Evolutionary conservation across 1,139 yeast genomes (phyloP), one percentile per base, ranked within the genome.

Genomic region (Yarrowia galli): DNA sequence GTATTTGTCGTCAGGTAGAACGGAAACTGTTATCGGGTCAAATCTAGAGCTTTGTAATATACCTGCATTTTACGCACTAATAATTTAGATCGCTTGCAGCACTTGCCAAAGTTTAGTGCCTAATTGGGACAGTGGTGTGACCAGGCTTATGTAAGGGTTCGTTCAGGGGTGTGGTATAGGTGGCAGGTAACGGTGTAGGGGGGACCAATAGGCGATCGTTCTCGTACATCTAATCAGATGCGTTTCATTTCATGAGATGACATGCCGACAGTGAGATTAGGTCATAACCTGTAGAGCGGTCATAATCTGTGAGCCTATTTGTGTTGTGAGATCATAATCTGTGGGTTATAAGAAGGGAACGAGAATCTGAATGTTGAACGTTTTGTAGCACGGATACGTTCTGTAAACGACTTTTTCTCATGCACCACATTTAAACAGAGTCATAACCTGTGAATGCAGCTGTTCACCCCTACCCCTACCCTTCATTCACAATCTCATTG

Each of bases 51-150:
- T 15, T 49, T 7, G 28, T 51, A 35, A 32, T 49, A n/a, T 9
- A 20, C 45, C 43, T 53, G 60, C 60, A 36, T 23, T 38, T 38
- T 23, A 15, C 20, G 43, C 23, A 18, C 56, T 32, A 49, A 49
- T 32, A 49, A 13, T 49, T 49, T 49, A 28, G 54, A 28, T 18
- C 23, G 22, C 38, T 28, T 49, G 54, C 54, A 49, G 45, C 56
- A 35, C 23, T 6, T 16, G 22, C 12, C 8, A 53, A 53, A 53
- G 16, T 53, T 53, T 36, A 28, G 45, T 36, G 56, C 60, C 60
- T 4, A 36, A 36, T 53, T 38, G 45, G 60, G 60, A 53, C 42
- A 22, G 25, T 51, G 58, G 58, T 35, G 58, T 32, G 40, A 28
- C 54, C 35, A 23, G 23, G 51, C 51, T 48, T 48, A 48, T 28